Base-by-base conservation (phyloP, 495 filamentous ascomycete genomes). In the Aspergillus indologenus region DNA sequence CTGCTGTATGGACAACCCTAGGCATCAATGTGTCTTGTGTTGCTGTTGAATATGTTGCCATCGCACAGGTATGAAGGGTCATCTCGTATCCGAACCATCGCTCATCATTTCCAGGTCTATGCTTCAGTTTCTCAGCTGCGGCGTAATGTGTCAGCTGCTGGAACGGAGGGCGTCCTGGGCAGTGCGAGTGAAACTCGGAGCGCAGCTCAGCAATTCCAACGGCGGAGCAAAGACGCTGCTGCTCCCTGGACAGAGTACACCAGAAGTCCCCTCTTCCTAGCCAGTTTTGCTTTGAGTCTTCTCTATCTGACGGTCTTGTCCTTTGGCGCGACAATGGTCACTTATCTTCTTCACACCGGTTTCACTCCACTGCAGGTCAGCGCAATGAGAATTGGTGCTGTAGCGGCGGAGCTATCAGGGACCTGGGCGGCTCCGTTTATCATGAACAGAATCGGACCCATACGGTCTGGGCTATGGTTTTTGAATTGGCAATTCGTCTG, bases 381-480 rank as follows among this genome's bases (percentile, higher is more conserved):
- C 15, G 56, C 74, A 17, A 81, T 81, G 61, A 68, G 83, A 21
- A 78, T 80, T 12, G 77, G 76, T 8, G 79, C 81, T 1, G 81
- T 82, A 6, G 42, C 79, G 12, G 78, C 81, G 8, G 84, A 85
- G 62, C 40, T 80, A 1, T 71, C 71, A 17, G 75, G 74, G 5
- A 80, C 77, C 62, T 84, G 61, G 81, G 69, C 59, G 62, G 83
- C 65, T 61, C 83, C 57, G 17, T 75, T 68, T 23, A 63, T 85
- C 5, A 87, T 84, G 78, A 61, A 64, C 3, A 67, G 70, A 5
- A 82, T 89, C 40, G 86, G 87, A 0, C 68, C 78, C 8, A 75
- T 84, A 5, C 66, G 87, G 1, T 77, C 79, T 0, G 87, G 86
- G 1, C 66, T 88, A 7, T 89, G 87, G 88, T 83, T 80, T 50